Conservation (phyloP, 192 early-diverging fungal species). For the Mortierella claussenii region DNA sequence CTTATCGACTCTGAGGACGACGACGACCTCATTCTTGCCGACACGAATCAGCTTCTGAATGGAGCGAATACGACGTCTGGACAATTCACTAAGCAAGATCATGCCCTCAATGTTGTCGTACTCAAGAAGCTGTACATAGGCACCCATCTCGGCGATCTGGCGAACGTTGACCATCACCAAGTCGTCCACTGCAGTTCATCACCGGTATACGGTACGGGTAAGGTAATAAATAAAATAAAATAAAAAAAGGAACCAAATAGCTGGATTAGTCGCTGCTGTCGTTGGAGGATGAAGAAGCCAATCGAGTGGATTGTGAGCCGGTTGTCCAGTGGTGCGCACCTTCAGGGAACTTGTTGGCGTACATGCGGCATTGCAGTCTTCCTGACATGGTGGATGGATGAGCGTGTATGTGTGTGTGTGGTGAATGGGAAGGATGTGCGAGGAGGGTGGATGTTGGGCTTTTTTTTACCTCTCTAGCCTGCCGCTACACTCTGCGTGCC, state of each 20-base stretch:
- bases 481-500: too few species aligned
- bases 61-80: slow-evolving; percentile 93
- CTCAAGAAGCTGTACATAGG: slow-evolving; percentile 95
- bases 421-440: background rate
- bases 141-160: slow-evolving; percentile 95
- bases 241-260: background rate
- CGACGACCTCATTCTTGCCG: slow-evolving; percentile 92
- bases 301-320: too few species aligned
- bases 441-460: background rate
- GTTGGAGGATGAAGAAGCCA: too few species aligned
- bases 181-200: slow-evolving; percentile 71
- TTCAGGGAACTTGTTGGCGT: slow-evolving; percentile 93
- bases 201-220: too few species aligned
- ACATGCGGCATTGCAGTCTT: slow-evolving; percentile 87
- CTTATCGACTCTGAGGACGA: slow-evolving; percentile 94
- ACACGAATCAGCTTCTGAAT: slow-evolving; percentile 96
- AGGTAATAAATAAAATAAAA: too few species aligned
- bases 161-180: slow-evolving; percentile 98
- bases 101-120: slow-evolving; percentile 99
- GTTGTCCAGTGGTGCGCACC: too few species aligned
- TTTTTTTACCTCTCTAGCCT: background rate
- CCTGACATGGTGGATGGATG: slow-evolving; percentile 44
- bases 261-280: too few species aligned
- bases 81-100: slow-evolving; percentile 94
- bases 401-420: background rate